Conservation (phyloP, 2,329 filamentous ascomycete species). For the Lasiodiplodia theobromae region DNA sequence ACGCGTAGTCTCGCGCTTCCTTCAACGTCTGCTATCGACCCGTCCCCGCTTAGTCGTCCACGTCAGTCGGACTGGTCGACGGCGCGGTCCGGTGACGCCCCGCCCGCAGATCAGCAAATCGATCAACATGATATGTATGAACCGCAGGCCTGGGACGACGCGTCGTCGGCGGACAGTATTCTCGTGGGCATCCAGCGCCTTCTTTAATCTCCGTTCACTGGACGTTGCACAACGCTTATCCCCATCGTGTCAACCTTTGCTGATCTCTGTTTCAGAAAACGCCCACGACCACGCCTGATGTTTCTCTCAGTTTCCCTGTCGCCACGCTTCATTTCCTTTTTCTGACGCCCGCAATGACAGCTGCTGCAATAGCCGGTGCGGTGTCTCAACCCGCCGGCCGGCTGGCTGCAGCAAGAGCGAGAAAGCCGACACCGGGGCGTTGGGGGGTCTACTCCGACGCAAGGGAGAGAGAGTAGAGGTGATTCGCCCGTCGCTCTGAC, state of each 20-base stretch:
- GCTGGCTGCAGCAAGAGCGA: neutral
- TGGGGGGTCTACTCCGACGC: slow-evolving; percentile 8
- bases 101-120: neutral
- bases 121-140: neutral
- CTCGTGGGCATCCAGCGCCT: slow-evolving; percentile 17
- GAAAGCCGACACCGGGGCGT: slow-evolving; percentile 3
- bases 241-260: neutral
- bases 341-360: neutral
- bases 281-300: neutral
- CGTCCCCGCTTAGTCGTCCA: neutral
- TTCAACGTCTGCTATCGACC: neutral
- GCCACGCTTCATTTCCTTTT: neutral
- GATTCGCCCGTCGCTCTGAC: neutral
- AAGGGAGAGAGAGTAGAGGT: slow-evolving; percentile 3
- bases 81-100: neutral
- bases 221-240: slow-evolving; percentile 3
- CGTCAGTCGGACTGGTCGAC: neutral
- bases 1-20: neutral
- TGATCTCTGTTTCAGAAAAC: slow-evolving; percentile 9
- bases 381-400: neutral
- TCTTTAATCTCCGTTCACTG: slow-evolving; percentile 8
- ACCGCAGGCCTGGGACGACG: slow-evolving; percentile 4
- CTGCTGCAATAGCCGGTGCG: neutral
- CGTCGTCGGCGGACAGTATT: neutral
- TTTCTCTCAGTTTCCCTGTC: neutral